Percentiles rank a stretch among this genome's conserved stretches.
Evolutionary conservation across 306 rosid genomes (phyloP).

Genomic region (Echinosophora koreensis): DNA sequence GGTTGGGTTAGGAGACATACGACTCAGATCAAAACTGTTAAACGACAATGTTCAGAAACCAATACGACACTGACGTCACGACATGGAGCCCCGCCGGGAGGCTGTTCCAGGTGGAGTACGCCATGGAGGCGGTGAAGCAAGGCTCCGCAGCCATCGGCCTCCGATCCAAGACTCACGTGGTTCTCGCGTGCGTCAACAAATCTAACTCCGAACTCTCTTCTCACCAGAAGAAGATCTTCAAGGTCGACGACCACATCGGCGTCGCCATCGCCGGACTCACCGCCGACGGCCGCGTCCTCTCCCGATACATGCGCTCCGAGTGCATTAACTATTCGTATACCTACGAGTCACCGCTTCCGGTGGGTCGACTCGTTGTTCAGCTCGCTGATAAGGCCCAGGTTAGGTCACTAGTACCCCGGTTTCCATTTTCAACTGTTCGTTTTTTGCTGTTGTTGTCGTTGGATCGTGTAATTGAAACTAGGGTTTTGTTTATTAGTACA

Average conservation of each 20-base stretch:
- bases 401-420: constrained; percentile 27
- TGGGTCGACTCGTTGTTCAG: constrained; percentile 95
- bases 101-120: constrained; percentile 95
- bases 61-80: constrained; percentile 94
- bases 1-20: not conserved
- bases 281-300: constrained; percentile 96
- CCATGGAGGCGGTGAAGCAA: constrained; percentile 98
- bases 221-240: constrained; percentile 99
- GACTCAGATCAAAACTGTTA: not conserved
- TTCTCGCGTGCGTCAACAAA: constrained; percentile 91
- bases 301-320: constrained; percentile 93
- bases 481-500: constrained; percentile 44
- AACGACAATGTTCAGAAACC: constrained; percentile 77
- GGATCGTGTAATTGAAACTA: constrained; percentile 44
- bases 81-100: constrained; percentile 96
- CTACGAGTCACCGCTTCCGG: constrained; percentile 93
- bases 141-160: constrained; percentile 98
- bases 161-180: constrained; percentile 94
- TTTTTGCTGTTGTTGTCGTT: not conserved
- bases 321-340: constrained; percentile 85
- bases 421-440: not conserved
- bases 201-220: constrained; percentile 91
- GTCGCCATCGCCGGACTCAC: constrained; percentile 97
- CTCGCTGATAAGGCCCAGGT: constrained; percentile 99
- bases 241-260: constrained; percentile 98